Base-by-base conservation (phyloP, 768 basidiomycete genomes). In the Kwoniella bestiolae region DNA sequence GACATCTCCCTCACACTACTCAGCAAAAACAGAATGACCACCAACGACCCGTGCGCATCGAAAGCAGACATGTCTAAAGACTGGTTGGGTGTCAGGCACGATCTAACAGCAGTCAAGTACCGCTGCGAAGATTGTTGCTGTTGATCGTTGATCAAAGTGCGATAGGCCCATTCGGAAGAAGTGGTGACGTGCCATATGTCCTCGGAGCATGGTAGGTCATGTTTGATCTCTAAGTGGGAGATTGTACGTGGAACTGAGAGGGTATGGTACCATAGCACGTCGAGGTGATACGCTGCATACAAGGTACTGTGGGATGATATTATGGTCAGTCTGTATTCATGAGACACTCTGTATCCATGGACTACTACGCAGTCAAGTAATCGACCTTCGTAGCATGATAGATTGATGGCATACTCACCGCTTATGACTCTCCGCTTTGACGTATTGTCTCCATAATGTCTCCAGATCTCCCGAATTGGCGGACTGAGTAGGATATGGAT, bases 381-480 rank as follows among this genome's bases (percentile, higher is more conserved):
- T n/a, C n/a, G n/a, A n/a, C n/a, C n/a, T n/a, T n/a, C n/a, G n/a
- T n/a, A n/a, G 47, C 21, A 26, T 47, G 41, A 16, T 25, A 18
- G 21, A 58, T 25, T 18, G 3, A 16, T 35, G 21, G 23, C 35
- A 28, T 14, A 83, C 86, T 68, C 72, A 92, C 92, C 90, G 91
- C 86, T 94, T 94, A 52, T 73, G 74, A 12, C 60, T 59, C 49
- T 76, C 74, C 11, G 52, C 51, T 32, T 66, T 56, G 60, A 69
- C 52, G 38, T 69, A 73, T 25, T 71, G 60, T 4, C 56, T 32
- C 74, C 75, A 76, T 5, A 76, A 44, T 2, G 60, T 29, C 1
- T 74, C 70, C 5, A 76, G 61, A 53, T 72, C 66, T 2, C 50
- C 44, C 12, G 62, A 63, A 3, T 23, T 34, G 3, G 8, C 31